Conservation (phyloP, 345 rosid genomes). For the Trapa bicornis region DNA sequence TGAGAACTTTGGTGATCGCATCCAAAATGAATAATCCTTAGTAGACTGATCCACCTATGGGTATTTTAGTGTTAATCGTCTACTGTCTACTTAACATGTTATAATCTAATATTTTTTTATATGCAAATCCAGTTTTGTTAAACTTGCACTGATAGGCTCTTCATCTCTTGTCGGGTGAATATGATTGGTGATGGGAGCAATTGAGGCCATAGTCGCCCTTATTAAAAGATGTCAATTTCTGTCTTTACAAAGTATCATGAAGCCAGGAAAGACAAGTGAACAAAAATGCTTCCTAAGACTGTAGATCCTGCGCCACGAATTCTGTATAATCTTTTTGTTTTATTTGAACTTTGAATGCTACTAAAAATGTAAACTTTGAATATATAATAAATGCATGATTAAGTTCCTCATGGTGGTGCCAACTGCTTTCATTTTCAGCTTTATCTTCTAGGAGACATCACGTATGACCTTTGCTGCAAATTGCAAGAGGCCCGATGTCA, state of each 20-base stretch:
- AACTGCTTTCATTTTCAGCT: too few relatives aligned
- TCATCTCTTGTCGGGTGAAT: neutral
- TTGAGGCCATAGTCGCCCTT: conserved; percentile 3
- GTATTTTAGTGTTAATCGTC: neutral
- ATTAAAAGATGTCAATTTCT: too few relatives aligned
- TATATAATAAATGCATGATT: too few relatives aligned
- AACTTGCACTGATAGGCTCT: neutral
- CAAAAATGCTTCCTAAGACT: neutral
- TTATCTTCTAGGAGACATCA: too few relatives aligned
- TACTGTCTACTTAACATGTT: neutral
- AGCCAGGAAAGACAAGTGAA: neutral
- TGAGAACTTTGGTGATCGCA: neutral
- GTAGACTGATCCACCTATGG: neutral
- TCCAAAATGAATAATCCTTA: neutral
- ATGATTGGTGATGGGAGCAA: conserved; percentile 30
- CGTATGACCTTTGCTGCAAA: too few relatives aligned
- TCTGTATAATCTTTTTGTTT: neutral
- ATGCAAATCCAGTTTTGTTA: neutral
- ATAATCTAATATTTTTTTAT: too few relatives aligned
- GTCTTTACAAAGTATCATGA: neutral
- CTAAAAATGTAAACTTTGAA: too few relatives aligned
- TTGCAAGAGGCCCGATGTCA: too few relatives aligned
- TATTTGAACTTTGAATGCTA: neutral
- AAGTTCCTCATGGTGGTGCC: neutral
- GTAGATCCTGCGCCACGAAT: neutral